These are phyloP conservation scores for Eucalyptus fibrosa DNA, from an alignment of 345 rosid genomes.

Conservation along the genomic window DNA sequence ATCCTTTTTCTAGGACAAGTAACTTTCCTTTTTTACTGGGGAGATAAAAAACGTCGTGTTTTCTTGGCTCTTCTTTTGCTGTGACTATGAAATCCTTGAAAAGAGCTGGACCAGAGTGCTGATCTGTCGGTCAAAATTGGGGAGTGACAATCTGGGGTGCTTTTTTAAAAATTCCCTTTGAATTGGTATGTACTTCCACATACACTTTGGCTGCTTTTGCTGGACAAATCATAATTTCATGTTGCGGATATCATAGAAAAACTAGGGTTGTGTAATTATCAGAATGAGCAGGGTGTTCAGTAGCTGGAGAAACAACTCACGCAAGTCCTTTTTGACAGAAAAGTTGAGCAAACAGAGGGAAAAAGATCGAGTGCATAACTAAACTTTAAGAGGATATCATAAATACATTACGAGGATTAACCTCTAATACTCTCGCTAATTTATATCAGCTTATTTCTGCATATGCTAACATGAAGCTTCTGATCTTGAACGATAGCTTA, in stretches of 20 bases:
- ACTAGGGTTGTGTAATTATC: background rate
- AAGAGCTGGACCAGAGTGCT: background rate
- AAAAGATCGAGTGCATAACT: background rate
- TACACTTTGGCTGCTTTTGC: background rate
- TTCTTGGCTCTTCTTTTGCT: background rate
- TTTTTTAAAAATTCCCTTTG: background rate
- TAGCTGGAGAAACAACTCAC: background rate
- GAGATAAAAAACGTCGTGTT: background rate
- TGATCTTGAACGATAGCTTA: background rate
- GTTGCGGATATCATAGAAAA: background rate
- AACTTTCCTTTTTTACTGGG: background rate
- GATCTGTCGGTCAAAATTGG: background rate
- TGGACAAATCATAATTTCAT: background rate
- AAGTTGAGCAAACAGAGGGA: background rate
- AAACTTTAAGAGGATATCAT: background rate
- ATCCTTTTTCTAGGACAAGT: background rate
- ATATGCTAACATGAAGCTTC: background rate
- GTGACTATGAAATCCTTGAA: background rate
- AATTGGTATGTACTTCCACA: background rate
- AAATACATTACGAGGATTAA: background rate
- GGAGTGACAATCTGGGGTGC: background rate
- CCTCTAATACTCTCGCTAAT: background rate
- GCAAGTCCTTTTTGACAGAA: background rate
- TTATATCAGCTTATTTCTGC: background rate
- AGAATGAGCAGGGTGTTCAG: background rate